Base-by-base conservation (phyloP, 768 basidiomycete genomes). In the Tylopilus sp. region DNA sequence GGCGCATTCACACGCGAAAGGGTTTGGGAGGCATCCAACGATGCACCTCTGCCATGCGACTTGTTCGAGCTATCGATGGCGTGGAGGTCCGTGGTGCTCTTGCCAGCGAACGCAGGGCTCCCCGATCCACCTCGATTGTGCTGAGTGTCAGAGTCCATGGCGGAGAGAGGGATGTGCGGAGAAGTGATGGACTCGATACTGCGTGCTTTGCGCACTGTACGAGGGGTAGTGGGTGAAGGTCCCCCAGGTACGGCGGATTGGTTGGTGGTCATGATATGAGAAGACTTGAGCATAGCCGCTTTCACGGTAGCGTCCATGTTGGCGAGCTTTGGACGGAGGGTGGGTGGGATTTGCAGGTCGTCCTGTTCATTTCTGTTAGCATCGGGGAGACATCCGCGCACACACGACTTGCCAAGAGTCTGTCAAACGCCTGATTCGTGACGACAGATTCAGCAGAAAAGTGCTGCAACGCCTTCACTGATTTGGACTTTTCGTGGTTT, bases 251-350 rank as follows among this genome's bases (percentile, higher is more conserved):
- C 63, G 23, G 69, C 57, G 22, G 66, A 61, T 25, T 72, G 72
- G 52, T 69, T 75, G 8, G 73, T 67, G 18, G 77, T 70, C 66
- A 89, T 72, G 23, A 79, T 78, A 26, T 86, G 82, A 1, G 91
- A 91, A 0, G 90, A 91, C 64, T 89, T 91, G 50, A 95, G 74
- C 89, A 95, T 94, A 12, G 88, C 89, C 5, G 88, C 91, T 65
- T 95, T 95, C 44, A 95, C 88, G 1, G 86, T 82, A 0, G 84
- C 72, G 50, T 95, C 90, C 80, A 95, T 90, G 15, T 81, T 82
- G 43, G 76, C 75, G 17, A 95, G 80, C 69, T 91, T 91, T 1
- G 84, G 85, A 8, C 92, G 80, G 21, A 93, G 72, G 3, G 80
- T 81, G 7, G 79, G 71, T 4, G 92, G 92, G 20, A 95, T 91